phyloP scores from a whole-genome alignment of 805 yeast genomes.

The Candida broadrunensis region DNA sequence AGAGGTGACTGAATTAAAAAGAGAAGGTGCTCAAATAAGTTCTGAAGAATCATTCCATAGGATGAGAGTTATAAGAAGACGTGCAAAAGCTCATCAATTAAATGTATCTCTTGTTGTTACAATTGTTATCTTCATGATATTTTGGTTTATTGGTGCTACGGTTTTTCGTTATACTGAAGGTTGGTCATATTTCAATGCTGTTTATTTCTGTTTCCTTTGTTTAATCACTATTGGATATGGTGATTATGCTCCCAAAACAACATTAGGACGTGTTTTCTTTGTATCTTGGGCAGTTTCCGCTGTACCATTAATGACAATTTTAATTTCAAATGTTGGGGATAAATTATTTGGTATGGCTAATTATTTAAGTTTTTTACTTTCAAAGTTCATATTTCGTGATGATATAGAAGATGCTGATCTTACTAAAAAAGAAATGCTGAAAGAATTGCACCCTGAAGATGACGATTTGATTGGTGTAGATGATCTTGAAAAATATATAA shows the following conservation, averaged over 20 bases:
- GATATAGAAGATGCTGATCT: slow-evolving; percentile 4
- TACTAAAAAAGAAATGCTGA: slow-evolving; percentile 1
- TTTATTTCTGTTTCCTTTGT: slow-evolving; percentile 77
- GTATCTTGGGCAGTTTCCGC: slow-evolving; percentile 80
- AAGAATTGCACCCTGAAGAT: slow-evolving; percentile 3
- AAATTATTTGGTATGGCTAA: slow-evolving; percentile 36
- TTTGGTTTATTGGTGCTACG: slow-evolving; percentile 74
- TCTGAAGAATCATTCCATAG: slow-evolving; percentile 50
- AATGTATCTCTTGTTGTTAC: slow-evolving; percentile 38
- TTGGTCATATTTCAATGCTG: slow-evolving; percentile 69
- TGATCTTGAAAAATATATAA: slow-evolving; percentile 2
- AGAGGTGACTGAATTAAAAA: slow-evolving; percentile 16
- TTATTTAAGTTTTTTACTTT: slow-evolving; percentile 4
- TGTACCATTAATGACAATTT: slow-evolving; percentile 82
- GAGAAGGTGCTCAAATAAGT: slow-evolving; percentile 17
- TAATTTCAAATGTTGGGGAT: slow-evolving; percentile 73
- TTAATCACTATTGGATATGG: slow-evolving; percentile 86
- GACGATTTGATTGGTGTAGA: slow-evolving; percentile 4
- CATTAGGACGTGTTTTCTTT: slow-evolving; percentile 71
- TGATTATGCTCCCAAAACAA: slow-evolving; percentile 58
- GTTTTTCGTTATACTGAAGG: slow-evolving; percentile 57
- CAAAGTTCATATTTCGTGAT: slow-evolving; percentile 5
- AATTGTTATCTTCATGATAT: slow-evolving; percentile 44
- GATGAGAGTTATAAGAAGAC: slow-evolving; percentile 51
- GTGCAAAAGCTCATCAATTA: slow-evolving; percentile 38